These are phyloP conservation scores for Collybiopsis luxurians DNA, from an alignment of 768 basidiomycete species.

Conservation along the genomic window DNA sequence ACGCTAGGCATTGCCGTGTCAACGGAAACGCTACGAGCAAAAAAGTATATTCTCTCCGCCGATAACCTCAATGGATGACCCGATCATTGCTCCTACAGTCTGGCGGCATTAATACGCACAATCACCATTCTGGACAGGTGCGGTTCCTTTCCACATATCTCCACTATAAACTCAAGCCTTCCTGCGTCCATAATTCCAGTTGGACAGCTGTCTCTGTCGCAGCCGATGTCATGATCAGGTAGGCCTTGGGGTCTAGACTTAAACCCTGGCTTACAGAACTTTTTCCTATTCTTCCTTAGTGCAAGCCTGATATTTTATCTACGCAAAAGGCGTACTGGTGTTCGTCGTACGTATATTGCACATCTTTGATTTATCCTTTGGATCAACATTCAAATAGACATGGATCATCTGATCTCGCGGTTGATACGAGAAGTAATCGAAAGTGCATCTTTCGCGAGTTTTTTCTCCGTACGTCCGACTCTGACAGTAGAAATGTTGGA, in stretches of 20 bases:
- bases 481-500: no score
- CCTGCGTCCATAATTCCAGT: not conserved
- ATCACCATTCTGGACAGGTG: not conserved
- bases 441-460: no score
- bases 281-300: not conserved
- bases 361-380: no score
- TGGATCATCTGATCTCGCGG: no score
- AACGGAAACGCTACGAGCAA: not conserved
- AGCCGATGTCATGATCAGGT: slow-evolving; percentile 11
- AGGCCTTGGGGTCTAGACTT: not conserved
- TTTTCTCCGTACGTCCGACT: no score
- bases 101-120: no score
- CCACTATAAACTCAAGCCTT: not conserved
- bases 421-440: no score
- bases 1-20: not conserved
- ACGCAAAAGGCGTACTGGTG: not conserved
- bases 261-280: not conserved
- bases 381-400: no score
- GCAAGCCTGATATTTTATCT: not conserved
- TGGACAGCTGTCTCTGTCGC: slow-evolving; percentile 8
- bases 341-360: not conserved
- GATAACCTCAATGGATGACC: no score
- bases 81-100: not conserved
- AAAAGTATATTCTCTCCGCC: not conserved
- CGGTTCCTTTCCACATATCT: not conserved